Percentiles rank a stretch among this genome's conserved stretches.
Evolutionary conservation across 371 early-diverging fungal species (phyloP).

Genomic region (Mucor circinelloides): DNA sequence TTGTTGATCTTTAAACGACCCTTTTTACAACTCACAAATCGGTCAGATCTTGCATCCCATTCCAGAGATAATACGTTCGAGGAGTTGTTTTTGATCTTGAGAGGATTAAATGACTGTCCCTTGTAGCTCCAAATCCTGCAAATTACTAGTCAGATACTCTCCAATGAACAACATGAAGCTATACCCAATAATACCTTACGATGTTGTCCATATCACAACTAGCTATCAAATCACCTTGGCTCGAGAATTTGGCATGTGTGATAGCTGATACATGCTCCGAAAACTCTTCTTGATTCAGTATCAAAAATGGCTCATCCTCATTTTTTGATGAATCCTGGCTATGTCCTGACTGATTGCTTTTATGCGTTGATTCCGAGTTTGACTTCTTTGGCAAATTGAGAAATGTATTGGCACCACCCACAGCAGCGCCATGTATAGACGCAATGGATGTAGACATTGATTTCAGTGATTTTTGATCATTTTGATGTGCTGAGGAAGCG

Average conservation of each 20-base stretch:
- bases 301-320: slow-evolving; percentile 47
- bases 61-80: slow-evolving; percentile 59
- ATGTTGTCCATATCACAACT: slow-evolving; percentile 72
- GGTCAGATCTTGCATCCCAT: slow-evolving; percentile 66
- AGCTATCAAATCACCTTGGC: slow-evolving; percentile 60
- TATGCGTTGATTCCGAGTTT: slow-evolving; percentile 12
- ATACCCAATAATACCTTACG: too few relatives aligned
- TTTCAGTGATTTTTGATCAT: slow-evolving; percentile 21
- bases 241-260: slow-evolving; percentile 62
- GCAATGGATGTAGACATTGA: neutral
- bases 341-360: neutral
- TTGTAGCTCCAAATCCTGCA: slow-evolving; percentile 56
- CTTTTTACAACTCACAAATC: slow-evolving; percentile 35
- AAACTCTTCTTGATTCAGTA: slow-evolving; percentile 59
- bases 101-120: slow-evolving; percentile 49
- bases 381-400: slow-evolving; percentile 5
- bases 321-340: neutral
- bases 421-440: slow-evolving; percentile 7
- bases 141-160: neutral
- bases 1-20: neutral
- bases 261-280: slow-evolving; percentile 67
- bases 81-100: slow-evolving; percentile 51
- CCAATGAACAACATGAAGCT: too few relatives aligned
- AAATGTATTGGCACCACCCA: neutral
- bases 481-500: slow-evolving; percentile 42